Evolutionary conservation across 2,329 filamentous ascomycete species (phyloP), one percentile per base, ranked within the genome.

Genomic region (Phyllosticta citribraziliensis): DNA sequence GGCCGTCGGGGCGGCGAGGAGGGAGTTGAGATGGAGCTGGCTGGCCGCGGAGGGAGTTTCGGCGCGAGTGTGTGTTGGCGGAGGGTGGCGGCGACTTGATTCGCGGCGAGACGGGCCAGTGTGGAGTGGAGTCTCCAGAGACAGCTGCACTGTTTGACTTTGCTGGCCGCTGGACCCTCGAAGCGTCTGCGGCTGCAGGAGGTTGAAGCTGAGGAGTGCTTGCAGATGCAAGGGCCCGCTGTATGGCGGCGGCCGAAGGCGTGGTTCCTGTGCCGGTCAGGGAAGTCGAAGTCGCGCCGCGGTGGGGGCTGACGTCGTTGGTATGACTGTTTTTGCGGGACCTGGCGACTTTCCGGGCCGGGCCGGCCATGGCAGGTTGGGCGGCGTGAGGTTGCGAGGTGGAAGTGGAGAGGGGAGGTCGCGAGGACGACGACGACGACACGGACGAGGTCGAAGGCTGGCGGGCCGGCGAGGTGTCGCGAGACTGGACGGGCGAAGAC

Each of bases 51-150:
- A 75, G 67, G 17, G 78, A 79, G 64, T 76, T 76, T 60, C 74
- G 70, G 70, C 77, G 72, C 30, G 76, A 78, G 57, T 70, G 74
- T 3, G 74, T 72, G 58, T 67, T 67, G 19, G 69, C 64, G 47
- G 77, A 70, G 12, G 88, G 88, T 20, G 89, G 88, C 60, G 89
- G 89, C 8, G 89, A 91, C 71, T 87, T 88, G 65, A 94, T 73
- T 64, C 89, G 83, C 54, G 89, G 89, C 55, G 89, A 92, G 64
- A 88, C 76, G 25, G 89, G 88, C 88, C 89, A 93, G 74, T 87
- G 83, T 64, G 84, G 84, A 58, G 81, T 81, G 62, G 68, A 77
- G 59, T 74, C 73, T 57, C 75, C 74, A 60, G 72, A 74, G 51
- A 79, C 66, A 58, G 87, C 80, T 57, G 78, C 71, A 64, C 77